Evolutionary conservation across 2,329 filamentous ascomycete genomes (phyloP), one percentile per base, ranked within the genome.

Genomic region (Nemania sp.): DNA sequence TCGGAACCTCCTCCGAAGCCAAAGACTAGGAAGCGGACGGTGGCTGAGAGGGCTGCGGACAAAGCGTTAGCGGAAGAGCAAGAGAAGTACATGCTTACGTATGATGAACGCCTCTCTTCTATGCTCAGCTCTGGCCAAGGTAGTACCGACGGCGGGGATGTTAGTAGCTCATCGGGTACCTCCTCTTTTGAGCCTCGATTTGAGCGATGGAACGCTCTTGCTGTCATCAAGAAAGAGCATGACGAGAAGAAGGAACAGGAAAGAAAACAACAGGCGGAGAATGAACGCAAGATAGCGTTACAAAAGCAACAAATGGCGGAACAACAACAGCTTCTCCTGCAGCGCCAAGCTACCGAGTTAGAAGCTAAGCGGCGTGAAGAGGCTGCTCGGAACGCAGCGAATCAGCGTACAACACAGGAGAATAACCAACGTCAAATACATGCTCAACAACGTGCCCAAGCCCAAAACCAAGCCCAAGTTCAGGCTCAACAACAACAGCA

Each of bases 1-100:
- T 84, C 86, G 32, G 85, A 89, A 51, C 81, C 86, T 45, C 88
- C 92, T 10, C 94, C 95, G 0, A 85, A 90, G 62, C 92, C 92
- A 2, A 97, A 97, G 81, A 89, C 88, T 7, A 84, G 95, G 59
- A 98, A 99, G 81, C 87, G 94, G 64, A 99, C 95, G 0, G 89
- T 96, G 17, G 95, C 95, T 9, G 94, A 99, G 73, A 87, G 98
- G 79, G 95, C 92, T 9, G 94, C 94, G 7, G 95, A 99, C 71
- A 93, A 99, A 77, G 94, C 95, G 1, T 83, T 92, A 61, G 92
- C 92, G 0, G 94, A 93, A 20, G 91, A 92, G 60, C 88, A 92
- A 65, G 93, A 99, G 76, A 86, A 92, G 48, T 96, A 92, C 67
- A 95, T 99, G 92, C 87, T 98, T 52, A 88, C 91, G 20, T 87